Conservation (phyloP, 2,329 filamentous ascomycete genomes). For the Cytospora leucostoma region DNA sequence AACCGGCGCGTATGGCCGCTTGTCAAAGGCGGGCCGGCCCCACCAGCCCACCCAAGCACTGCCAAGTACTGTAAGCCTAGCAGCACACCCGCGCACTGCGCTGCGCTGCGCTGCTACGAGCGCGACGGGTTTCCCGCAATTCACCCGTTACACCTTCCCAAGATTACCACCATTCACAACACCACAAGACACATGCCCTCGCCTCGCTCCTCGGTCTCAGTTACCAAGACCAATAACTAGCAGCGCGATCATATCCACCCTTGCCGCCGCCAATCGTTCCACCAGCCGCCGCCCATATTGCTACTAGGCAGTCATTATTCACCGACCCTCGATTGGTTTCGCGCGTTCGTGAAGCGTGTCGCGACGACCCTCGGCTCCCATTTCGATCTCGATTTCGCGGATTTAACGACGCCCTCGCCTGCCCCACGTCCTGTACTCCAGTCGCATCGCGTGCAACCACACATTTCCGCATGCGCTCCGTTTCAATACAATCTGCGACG, state of each 20-base stretch:
- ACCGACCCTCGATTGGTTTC: slow-evolving; percentile 10
- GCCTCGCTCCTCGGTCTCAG: background rate
- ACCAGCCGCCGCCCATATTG: background rate
- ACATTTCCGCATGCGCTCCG: slow-evolving; percentile 8
- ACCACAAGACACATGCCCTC: background rate
- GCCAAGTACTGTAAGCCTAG: no score
- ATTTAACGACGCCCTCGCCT: slow-evolving; percentile 2
- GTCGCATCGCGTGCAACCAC: background rate
- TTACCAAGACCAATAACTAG: background rate
- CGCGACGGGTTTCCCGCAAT: slow-evolving; percentile 1
- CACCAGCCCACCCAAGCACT: no score
- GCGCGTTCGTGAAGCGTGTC: slow-evolving; percentile 22
- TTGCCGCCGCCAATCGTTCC: background rate
- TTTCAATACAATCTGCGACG: slow-evolving; percentile 8
- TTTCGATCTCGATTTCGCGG: background rate
- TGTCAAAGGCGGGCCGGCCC: background rate
- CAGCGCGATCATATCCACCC: background rate
- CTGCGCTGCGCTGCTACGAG: background rate
- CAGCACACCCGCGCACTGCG: background rate
- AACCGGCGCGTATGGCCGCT: no score
- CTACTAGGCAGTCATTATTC: slow-evolving; percentile 12
- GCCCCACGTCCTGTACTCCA: background rate
- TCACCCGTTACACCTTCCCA: background rate
- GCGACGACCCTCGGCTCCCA: slow-evolving; percentile 14
- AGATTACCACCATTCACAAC: background rate